These are phyloP conservation scores for Phanerochaete carnosa DNA, from an alignment of 768 basidiomycete genomes.

Conservation along the genomic window DNA sequence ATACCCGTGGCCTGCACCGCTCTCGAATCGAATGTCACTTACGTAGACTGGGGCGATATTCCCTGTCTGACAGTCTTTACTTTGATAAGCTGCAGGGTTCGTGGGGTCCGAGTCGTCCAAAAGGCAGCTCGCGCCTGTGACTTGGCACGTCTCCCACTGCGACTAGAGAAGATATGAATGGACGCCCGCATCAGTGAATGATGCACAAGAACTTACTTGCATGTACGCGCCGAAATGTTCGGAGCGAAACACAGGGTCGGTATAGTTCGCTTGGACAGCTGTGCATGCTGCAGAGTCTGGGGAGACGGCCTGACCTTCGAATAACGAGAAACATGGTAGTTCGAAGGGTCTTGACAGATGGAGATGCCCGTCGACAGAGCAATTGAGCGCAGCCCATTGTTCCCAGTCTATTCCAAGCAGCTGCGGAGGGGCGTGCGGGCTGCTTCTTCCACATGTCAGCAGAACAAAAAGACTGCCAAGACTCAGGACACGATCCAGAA, in stretches of 20 bases:
- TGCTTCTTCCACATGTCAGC: neutral
- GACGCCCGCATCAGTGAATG: neutral
- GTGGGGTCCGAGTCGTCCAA: conserved; percentile 35
- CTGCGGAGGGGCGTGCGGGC: neutral
- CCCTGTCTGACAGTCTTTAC: conserved; percentile 22
- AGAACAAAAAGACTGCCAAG: too few species aligned
- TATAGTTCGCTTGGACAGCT: conserved; percentile 27
- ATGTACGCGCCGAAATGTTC: conserved; percentile 28
- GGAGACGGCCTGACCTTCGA: conserved; percentile 18
- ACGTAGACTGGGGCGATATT: conserved; percentile 27
- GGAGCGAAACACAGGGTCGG: conserved; percentile 22
- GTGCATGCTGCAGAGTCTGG: conserved; percentile 24
- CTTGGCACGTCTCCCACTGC: conserved; percentile 58
- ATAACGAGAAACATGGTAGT: conserved; percentile 30
- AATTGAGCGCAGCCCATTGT: conserved; percentile 20
- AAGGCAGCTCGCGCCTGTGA: conserved; percentile 40
- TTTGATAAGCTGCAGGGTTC: conserved; percentile 16
- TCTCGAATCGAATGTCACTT: conserved; percentile 3
- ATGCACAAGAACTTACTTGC: conserved; percentile 18
- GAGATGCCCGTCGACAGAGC: conserved; percentile 29
- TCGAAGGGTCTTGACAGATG: conserved; percentile 25
- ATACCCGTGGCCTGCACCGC: neutral
- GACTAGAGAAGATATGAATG: conserved; percentile 19
- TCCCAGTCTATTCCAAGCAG: conserved; percentile 6
- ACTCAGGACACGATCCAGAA: too few species aligned